These are phyloP conservation scores for Yarrowia hollandica DNA, from an alignment of 805 yeast genomes.

Conservation along the genomic window DNA sequence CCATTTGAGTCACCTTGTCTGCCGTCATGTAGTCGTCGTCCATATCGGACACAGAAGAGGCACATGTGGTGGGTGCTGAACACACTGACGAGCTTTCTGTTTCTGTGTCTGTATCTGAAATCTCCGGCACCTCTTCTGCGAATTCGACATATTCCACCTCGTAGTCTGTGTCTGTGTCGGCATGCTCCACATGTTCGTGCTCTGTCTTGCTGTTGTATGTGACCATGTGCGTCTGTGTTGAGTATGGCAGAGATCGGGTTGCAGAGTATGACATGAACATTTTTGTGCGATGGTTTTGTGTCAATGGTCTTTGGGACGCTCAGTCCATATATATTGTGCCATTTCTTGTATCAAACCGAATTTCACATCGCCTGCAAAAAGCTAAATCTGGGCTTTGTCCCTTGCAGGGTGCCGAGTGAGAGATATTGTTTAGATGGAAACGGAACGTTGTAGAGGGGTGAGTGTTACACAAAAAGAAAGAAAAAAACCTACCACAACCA, in stretches of 20 bases:
- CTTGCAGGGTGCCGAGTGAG: constrained; percentile 16
- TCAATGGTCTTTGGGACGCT: too few relatives aligned
- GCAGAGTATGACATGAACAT: constrained; percentile 6
- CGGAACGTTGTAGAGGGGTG: too few relatives aligned
- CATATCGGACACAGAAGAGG: not conserved
- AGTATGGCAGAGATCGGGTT: not conserved
- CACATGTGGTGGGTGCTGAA: not conserved
- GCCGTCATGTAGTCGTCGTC: constrained; percentile 8
- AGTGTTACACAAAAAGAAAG: too few relatives aligned
- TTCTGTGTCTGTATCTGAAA: not conserved
- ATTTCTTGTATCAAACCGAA: constrained; percentile 4
- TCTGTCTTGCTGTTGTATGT: not conserved
- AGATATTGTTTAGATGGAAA: too few relatives aligned
- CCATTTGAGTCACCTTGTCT: not conserved
- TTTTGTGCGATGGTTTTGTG: not conserved
- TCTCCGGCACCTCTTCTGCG: not conserved
- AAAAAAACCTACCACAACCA: too few relatives aligned
- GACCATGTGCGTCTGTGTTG: not conserved
- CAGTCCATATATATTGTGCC: constrained; percentile 6
- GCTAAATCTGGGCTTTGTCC: constrained; percentile 7
- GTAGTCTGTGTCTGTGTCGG: not conserved
- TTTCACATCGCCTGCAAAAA: constrained; percentile 19
- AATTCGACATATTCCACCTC: constrained; percentile 17
- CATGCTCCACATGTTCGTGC: not conserved
- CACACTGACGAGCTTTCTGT: not conserved